Evolutionary conservation across 129 eudicot genomes (phyloP).

Genomic region (Helianthus tuberosus): DNA sequence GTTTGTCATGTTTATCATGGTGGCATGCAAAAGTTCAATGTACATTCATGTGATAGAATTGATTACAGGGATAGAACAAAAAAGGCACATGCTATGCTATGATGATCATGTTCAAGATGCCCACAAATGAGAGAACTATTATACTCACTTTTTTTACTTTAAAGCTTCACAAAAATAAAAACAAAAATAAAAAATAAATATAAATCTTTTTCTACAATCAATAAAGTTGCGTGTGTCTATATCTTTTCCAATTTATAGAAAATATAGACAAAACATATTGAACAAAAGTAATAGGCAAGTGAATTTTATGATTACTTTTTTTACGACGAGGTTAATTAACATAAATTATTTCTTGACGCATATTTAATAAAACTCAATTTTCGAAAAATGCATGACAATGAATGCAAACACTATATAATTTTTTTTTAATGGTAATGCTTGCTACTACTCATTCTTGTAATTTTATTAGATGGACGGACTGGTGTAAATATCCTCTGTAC

Average conservation of each 20-base stretch:
- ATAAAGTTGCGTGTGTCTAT: not conserved
- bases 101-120: constrained; percentile 7
- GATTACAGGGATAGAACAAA: constrained; percentile 9
- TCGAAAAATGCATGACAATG: no score
- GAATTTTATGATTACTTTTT: no score
- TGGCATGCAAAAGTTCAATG: constrained; percentile 21
- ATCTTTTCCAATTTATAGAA: not conserved
- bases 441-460: no score
- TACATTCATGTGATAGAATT: constrained; percentile 22
- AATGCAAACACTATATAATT: no score
- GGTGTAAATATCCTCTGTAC: no score
- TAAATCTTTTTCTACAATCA: not conserved
- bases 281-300: no score
- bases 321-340: no score
- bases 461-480: no score
- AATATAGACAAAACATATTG: no score
- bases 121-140: constrained; percentile 14
- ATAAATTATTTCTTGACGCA: no score
- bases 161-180: not conserved
- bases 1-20: constrained; percentile 16
- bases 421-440: no score
- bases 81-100: constrained; percentile 29
- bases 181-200: not conserved
- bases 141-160: not conserved
- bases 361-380: no score